A percentile compares a stretch with the other conserved stretches of the same genome.
Evolutionary conservation across 2,329 filamentous ascomycete species (phyloP).

Genomic region (Pestalotiopsis sp.): DNA sequence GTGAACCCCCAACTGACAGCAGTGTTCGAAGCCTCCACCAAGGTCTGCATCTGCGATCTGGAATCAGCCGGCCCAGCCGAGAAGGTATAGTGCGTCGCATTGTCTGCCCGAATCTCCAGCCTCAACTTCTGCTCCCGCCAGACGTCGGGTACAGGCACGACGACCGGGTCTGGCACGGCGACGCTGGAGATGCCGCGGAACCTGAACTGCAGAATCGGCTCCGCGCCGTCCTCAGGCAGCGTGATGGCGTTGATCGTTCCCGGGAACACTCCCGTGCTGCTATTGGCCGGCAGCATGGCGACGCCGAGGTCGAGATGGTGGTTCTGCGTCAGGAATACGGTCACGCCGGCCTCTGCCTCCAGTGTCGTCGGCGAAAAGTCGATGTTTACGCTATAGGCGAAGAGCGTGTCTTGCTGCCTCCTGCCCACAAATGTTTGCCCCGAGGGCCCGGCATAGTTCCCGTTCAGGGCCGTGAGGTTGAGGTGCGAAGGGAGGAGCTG

Average conservation of each 20-base stretch:
- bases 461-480: constrained; percentile 57
- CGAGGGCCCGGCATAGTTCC: constrained; percentile 45
- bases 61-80: constrained; percentile 36
- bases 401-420: constrained; percentile 57
- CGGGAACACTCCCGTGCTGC: constrained; percentile 25
- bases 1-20: constrained; percentile 43
- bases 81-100: constrained; percentile 47
- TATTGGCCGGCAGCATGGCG: constrained; percentile 35
- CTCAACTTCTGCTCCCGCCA: constrained; percentile 40
- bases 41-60: constrained; percentile 32
- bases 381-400: constrained; percentile 51
- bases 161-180: constrained; percentile 38
- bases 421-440: constrained; percentile 57
- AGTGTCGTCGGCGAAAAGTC: constrained; percentile 39
- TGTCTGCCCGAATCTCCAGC: constrained; percentile 44
- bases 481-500: constrained; percentile 49
- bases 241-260: constrained; percentile 14
- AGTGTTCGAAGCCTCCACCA: constrained; percentile 36
- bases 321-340: constrained; percentile 54
- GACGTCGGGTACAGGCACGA: constrained; percentile 38
- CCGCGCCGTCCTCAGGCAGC: constrained; percentile 11
- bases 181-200: constrained; percentile 46
- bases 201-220: constrained; percentile 42
- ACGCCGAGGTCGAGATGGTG: constrained; percentile 53
- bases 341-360: constrained; percentile 55